Evolutionary conservation across 257 asterid species (phyloP), one percentile per base, ranked within the genome.

Genomic region (Solanum piurae): DNA sequence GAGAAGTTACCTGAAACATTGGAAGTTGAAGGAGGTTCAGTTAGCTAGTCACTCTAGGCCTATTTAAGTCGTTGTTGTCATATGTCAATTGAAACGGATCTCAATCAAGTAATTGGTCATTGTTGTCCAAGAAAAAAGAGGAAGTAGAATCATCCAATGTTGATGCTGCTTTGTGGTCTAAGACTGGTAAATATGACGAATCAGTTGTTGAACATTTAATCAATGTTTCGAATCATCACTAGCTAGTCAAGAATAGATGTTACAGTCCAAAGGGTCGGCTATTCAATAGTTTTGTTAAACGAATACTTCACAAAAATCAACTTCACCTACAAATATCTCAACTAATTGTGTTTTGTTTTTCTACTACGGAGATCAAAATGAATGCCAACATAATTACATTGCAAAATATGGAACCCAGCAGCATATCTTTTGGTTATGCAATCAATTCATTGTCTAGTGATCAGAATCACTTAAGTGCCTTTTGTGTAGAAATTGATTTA

Each of bases 221-320:
- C 79, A 91, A 93, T 73, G 73, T 87, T 72, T 90, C 89, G 82
- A 89, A 86, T 73, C 90, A 84, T 73, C 90, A 88, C 42, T 90
- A 91, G 90, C 46, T 76, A 37, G 23, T n/a, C 83, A 76, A n/a
- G 83, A 76, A 38, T 21, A 37, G 3, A 75, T 75, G 83, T n/a
- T n/a, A 1, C 13, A 83, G n/a, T 66, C 6, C 27, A 33, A 76
- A n/a, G n/a, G 87, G 58, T 5, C 36, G 6, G 49, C 4, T 46
- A 46, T 46, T 13, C 20, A 4, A 46, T 42, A 76, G 12, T 16
- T 52, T 52, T 16, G 62, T 2, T 49, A 49, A 49, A 86, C 33
- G 3, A 5, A 2, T 44, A 44, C 60, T 14, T 1, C 60, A 14
- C 58, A 25, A 21, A 71, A 27, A 66, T 85, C 36, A 46, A 44